Evolutionary conservation across 2,329 filamentous ascomycete genomes (phyloP), one percentile per base, ranked within the genome.

Genomic region (Beauveria australis): DNA sequence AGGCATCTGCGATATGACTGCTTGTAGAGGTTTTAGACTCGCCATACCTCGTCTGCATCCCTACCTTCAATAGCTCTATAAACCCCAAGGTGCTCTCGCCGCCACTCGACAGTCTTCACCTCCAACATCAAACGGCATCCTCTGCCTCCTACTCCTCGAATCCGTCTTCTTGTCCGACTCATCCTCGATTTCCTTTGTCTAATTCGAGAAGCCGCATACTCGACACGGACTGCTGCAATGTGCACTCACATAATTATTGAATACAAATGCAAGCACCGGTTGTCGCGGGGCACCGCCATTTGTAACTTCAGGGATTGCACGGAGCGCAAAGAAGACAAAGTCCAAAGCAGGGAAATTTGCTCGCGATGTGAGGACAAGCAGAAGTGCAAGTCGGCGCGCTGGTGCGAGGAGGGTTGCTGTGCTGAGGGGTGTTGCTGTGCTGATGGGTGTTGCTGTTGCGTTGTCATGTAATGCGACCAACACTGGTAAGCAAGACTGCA

Each of bases 321-420:
- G 0, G 70, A 67, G 2, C 66, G 68, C 30, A 67, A 64, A 24
- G 72, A 74, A 30, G 71, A 72, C 28, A 62, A 73, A 6, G 65
- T 67, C 18, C 59, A 66, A 52, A 68, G 72, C 53, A 59, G 66
- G 2, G 71, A 74, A 24, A 65, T 71, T 41, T 75, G 74, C 60
- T 64, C 71, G 44, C 70, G 71, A 53, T 75, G 74, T 61, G 73
- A 74, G 51, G 66, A 65, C 53, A 65, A 63, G n/a, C 65, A 65
- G 41, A 60, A 65, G 46, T 66, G 70, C 56, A 66, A 65, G 48
- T 75, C 73, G 7, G 69, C 72, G 6, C 66, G 72, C 59, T 75
- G 73, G 73, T 75, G 73, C 59, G 71, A 69, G 3, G 68, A 72
- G 18, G 72, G 72, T 54, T 74, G 72, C 59, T 66, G 70, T 56